Percentiles rank a stretch among this genome's conserved stretches.
These are phyloP conservation scores for Kwoniella sp. DNA, from an alignment of 768 basidiomycete species.

Conservation along the genomic window DNA sequence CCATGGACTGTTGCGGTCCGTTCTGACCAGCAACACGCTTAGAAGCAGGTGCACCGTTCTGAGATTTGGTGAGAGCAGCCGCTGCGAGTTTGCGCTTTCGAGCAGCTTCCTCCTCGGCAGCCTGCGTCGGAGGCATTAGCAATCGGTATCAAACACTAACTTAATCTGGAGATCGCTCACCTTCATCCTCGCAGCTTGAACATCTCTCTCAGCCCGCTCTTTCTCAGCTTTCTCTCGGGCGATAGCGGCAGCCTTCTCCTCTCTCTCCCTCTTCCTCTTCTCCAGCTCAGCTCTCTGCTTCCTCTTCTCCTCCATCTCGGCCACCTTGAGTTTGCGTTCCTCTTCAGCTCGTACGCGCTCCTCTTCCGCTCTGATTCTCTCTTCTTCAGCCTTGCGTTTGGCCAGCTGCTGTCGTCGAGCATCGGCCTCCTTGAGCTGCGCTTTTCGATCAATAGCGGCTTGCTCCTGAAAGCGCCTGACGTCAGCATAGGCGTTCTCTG, in stretches of 20 bases:
- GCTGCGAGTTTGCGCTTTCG: constrained; percentile 42
- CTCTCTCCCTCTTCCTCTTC: constrained; percentile 27
- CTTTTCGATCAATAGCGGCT: constrained; percentile 81
- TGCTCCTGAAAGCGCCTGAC: constrained; percentile 67
- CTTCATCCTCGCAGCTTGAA: constrained; percentile 33
- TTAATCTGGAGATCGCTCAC: constrained; percentile 20
- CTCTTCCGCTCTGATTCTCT: constrained; percentile 26
- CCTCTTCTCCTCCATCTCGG: constrained; percentile 64
- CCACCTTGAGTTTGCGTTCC: constrained; percentile 49
- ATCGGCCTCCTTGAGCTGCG: constrained; percentile 74
- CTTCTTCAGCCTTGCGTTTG: constrained; percentile 76
- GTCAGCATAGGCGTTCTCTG: background rate
- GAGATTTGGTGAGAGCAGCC: constrained; percentile 29
- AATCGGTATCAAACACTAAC: background rate
- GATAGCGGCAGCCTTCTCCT: constrained; percentile 26
- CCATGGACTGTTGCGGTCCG: constrained; percentile 4
- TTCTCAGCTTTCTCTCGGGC: constrained; percentile 41
- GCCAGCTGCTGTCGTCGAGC: constrained; percentile 69
- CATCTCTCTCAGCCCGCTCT: constrained; percentile 33
- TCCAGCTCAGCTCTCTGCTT: constrained; percentile 24
- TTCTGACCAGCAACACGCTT: background rate
- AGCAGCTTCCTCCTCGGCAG: constrained; percentile 38
- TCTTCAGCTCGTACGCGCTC: constrained; percentile 28
- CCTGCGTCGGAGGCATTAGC: constrained; percentile 8
- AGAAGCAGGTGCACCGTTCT: constrained; percentile 6